These are phyloP conservation scores for Fusarium temperatum DNA, from an alignment of 2,329 filamentous ascomycete species.

Conservation along the genomic window DNA sequence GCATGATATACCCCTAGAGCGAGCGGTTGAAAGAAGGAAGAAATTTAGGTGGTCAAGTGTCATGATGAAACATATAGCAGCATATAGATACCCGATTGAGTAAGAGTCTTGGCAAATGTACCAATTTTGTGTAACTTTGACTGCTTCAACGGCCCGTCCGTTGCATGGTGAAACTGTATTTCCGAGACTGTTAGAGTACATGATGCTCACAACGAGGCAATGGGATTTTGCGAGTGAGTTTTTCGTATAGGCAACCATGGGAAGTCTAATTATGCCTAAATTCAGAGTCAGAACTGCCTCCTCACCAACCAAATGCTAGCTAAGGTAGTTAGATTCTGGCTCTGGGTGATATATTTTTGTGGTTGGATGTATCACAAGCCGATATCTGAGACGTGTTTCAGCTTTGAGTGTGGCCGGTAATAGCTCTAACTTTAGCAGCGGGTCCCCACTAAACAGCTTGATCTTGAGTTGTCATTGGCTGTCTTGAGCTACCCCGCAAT, in stretches of 20 bases:
- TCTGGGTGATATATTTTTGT: neutral
- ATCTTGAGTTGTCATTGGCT: neutral
- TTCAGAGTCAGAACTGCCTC: neutral
- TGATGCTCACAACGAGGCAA: neutral
- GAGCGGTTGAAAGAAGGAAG: neutral
- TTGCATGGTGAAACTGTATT: slow-evolving; percentile 8
- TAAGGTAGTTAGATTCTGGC: neutral
- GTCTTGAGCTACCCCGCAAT: slow-evolving; percentile 34
- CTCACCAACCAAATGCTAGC: neutral
- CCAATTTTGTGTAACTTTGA: neutral
- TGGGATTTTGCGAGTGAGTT: neutral
- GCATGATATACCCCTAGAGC: slow-evolving; percentile 1
- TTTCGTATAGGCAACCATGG: neutral
- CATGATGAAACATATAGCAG: slow-evolving; percentile 2
- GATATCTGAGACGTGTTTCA: slow-evolving; percentile 37
- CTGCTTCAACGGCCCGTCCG: neutral
- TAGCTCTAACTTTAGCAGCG: slow-evolving; percentile 25
- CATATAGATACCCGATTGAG: slow-evolving; percentile 26
- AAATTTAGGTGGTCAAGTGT: neutral
- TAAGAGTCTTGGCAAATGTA: neutral
- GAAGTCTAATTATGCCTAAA: neutral
- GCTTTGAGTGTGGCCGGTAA: slow-evolving; percentile 19
- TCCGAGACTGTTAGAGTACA: neutral
- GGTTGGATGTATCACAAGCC: slow-evolving; percentile 28
- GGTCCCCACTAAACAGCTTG: slow-evolving; percentile 19